Evolutionary conservation across 2,329 filamentous ascomycete species (phyloP).

Genomic region (Rhinocladiella mackenziei): DNA sequence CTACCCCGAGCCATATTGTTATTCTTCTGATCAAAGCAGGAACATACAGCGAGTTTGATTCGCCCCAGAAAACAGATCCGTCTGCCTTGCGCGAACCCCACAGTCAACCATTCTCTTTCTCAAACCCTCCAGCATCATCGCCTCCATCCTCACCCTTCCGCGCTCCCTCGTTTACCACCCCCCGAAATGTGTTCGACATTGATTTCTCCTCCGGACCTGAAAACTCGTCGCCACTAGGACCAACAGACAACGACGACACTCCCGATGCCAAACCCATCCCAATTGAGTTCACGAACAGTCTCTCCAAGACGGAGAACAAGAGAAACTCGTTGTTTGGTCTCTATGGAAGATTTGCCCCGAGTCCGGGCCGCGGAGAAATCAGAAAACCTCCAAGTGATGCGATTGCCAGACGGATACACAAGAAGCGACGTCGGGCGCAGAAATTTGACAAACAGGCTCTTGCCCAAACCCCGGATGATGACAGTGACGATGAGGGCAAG

Average conservation of each 20-base stretch:
- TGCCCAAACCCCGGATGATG: constrained; percentile 39
- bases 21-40: constrained; percentile 31
- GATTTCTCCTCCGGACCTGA: constrained; percentile 49
- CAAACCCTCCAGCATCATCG: constrained; percentile 34
- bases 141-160: constrained; percentile 37
- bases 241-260: constrained; percentile 47
- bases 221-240: constrained; percentile 45
- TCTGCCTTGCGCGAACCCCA: constrained; percentile 49
- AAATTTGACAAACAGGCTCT: constrained; percentile 41
- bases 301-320: constrained; percentile 31
- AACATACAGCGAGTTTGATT: constrained; percentile 41
- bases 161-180: constrained; percentile 47
- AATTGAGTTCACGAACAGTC: constrained; percentile 26
- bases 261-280: constrained; percentile 38
- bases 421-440: constrained; percentile 47
- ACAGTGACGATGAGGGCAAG: constrained; percentile 39
- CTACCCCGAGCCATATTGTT: constrained; percentile 1
- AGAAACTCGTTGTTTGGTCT: constrained; percentile 41
- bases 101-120: constrained; percentile 50
- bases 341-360: constrained; percentile 43
- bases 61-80: constrained; percentile 47
- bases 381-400: constrained; percentile 47
- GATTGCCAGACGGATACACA: constrained; percentile 45
- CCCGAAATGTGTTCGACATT: constrained; percentile 42
- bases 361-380: constrained; percentile 64